A percentile compares a stretch with the other conserved stretches of the same genome.
These are phyloP conservation scores for Fennellomyces sp. DNA, from an alignment of 371 early-diverging fungal species.

Conservation along the genomic window DNA sequence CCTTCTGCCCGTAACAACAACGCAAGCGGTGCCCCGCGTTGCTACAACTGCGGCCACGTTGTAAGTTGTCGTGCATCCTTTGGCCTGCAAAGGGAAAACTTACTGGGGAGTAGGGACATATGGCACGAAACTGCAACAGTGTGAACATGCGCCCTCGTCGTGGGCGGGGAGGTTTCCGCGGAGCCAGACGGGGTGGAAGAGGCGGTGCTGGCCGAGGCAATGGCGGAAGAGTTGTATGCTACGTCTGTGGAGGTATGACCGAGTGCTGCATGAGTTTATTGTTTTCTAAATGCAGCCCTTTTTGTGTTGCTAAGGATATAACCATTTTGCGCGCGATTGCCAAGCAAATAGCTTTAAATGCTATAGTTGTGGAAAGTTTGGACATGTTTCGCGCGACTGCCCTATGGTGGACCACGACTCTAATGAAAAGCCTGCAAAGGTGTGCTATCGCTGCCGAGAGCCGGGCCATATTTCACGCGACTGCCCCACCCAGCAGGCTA, in stretches of 20 bases:
- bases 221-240: conserved; percentile 48
- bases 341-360: conserved; percentile 64
- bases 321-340: conserved; percentile 69
- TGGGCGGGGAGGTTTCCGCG: conserved; percentile 20
- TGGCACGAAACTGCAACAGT: conserved; percentile 60
- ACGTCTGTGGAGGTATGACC: conserved; percentile 61
- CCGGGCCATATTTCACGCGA: conserved; percentile 43
- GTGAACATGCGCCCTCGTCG: conserved; percentile 29
- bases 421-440: conserved; percentile 27
- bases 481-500: conserved; percentile 20
- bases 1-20: conserved; percentile 26
- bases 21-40: conserved; percentile 25
- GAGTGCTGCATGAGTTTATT: no score
- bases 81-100: no score
- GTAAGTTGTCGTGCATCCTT: no score
- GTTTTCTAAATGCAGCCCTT: not conserved
- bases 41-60: conserved; percentile 60
- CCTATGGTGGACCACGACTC: conserved; percentile 13
- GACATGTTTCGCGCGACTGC: conserved; percentile 63
- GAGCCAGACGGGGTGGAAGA: conserved; percentile 11
- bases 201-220: conserved; percentile 12
- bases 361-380: conserved; percentile 60
- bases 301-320: conserved; percentile 52
- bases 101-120: conserved; percentile 72
- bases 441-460: conserved; percentile 40